Evolutionary conservation across 78 protist genomes (phyloP), one percentile per base, ranked within the genome.

Genomic region (Dictyostelium purpureum): DNA sequence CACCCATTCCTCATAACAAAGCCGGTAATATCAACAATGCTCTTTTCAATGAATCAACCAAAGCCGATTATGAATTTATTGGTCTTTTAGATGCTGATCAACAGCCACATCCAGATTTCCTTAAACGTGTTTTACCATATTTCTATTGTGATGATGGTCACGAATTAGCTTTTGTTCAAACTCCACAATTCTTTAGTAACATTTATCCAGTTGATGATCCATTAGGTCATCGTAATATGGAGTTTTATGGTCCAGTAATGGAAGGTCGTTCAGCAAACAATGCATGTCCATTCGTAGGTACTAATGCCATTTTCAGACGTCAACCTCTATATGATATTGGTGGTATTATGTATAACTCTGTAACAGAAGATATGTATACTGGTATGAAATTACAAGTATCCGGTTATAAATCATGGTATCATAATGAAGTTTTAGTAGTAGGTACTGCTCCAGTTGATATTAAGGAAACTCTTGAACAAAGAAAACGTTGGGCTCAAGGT

Each of bases 401-500:
- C 56, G 92, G 92, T 47, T 85, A 73, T 40, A 85, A 85, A 77
- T 85, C 92, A 40, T 85, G 92, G 92, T 85, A 85, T 61, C 92
- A 85, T 40, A 85, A 85, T 59, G 92, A 85, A 47, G 92, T 85
- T 0, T 43, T 85, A 1, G 92, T 85, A 16, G 92, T 85, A 31
- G 92, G 92, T 85, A 85, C 92, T 14, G 92, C 92, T 61, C 92
- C 92, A 73, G 92, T 85, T 0, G 92, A 85, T 85, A 63, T 85
- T n/a, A 85, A 85, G 45, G 92, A 85, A 73, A 85, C 92, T 2
- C 31, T 85, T 31, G 92, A 85, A 73, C 92, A 85, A 85, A 59
- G 92, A 54, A 85, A 85, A 77, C 92, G 92, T 85, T 85, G 92
- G 92, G 92, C 92, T 57, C 92, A 85, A 59, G 92, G 92, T 85